Evolutionary conservation across 176 grass and related monocot species (phyloP).

Genomic region (Ensete ventricosum): DNA sequence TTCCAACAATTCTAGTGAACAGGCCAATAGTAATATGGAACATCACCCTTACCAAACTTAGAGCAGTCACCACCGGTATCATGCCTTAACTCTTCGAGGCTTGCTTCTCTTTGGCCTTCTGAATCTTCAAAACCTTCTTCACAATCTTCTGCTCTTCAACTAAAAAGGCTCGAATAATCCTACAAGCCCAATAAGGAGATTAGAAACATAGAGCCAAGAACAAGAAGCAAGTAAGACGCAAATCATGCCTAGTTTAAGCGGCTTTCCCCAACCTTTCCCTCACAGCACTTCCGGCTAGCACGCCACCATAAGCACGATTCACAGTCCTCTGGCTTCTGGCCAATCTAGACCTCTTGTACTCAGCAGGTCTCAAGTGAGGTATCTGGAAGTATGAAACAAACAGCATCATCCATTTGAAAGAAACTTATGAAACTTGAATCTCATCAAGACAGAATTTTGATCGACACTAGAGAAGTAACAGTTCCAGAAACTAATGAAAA

Average conservation of each 20-base stretch:
- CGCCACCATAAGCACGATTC: neutral
- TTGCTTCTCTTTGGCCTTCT: neutral
- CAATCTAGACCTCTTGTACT: neutral
- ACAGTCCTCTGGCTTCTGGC: neutral
- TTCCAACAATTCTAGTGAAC: too few relatives aligned
- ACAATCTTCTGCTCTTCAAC: neutral
- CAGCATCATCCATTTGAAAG: neutral
- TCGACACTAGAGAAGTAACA: too few relatives aligned
- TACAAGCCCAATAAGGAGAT: neutral
- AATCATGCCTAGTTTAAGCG: neutral
- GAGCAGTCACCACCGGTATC: too few relatives aligned
- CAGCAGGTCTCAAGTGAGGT: neutral
- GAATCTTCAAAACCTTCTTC: neutral
- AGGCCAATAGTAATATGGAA: too few relatives aligned
- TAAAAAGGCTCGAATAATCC: neutral
- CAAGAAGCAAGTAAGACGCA: neutral
- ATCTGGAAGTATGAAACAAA: neutral
- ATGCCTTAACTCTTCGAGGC: neutral
- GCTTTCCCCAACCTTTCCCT: neutral
- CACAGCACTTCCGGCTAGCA: too few relatives aligned
- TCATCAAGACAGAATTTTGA: neutral
- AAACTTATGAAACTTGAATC: neutral
- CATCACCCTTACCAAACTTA: neutral
- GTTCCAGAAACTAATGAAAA: too few relatives aligned
- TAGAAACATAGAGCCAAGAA: neutral